phyloP scores from a whole-genome alignment of 768 basidiomycete genomes.

The Termitomyces sp. region DNA sequence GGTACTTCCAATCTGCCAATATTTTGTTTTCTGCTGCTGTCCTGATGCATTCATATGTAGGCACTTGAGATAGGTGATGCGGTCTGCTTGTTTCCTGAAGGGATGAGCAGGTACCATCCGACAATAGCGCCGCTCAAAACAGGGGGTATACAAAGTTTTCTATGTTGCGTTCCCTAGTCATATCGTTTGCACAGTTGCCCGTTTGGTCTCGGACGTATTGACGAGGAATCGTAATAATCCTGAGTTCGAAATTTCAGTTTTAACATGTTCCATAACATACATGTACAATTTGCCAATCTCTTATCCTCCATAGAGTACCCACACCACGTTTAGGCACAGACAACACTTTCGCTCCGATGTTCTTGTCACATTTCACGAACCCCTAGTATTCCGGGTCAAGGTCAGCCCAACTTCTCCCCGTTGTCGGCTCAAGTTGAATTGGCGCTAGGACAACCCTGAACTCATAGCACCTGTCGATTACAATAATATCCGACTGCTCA shows the following conservation, averaged over 20 bases:
- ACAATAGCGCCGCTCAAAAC: constrained; percentile 87
- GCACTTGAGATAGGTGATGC: constrained; percentile 76
- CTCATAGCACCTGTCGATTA: constrained; percentile 67
- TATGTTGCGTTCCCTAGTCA: constrained; percentile 1
- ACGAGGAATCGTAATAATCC: constrained; percentile 64
- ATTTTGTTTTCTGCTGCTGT: not conserved
- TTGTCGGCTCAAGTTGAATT: not conserved
- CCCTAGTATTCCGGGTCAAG: constrained; percentile 63
- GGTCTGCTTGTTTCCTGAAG: constrained; percentile 84
- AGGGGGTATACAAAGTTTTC: constrained; percentile 50
- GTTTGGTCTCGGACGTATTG: constrained; percentile 76
- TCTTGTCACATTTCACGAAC: constrained; percentile 75
- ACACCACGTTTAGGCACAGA: constrained; percentile 53
- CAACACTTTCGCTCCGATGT: constrained; percentile 89
- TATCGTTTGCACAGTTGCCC: constrained; percentile 54
- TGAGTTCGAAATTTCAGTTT: constrained; percentile 67
- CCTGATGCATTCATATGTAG: constrained; percentile 31
- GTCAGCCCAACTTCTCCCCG: constrained; percentile 27
- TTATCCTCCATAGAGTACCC: not conserved
- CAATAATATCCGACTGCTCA: constrained; percentile 53
- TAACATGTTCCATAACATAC: constrained; percentile 81
- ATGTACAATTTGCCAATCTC: constrained; percentile 42
- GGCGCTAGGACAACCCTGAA: constrained; percentile 61
- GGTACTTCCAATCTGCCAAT: constrained; percentile 32
- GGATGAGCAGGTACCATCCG: constrained; percentile 81